Percentiles rank a stretch among this genome's conserved stretches.
Evolutionary conservation across 2,329 filamentous ascomycete genomes (phyloP).

Genomic region (Aspergillus flavus): DNA sequence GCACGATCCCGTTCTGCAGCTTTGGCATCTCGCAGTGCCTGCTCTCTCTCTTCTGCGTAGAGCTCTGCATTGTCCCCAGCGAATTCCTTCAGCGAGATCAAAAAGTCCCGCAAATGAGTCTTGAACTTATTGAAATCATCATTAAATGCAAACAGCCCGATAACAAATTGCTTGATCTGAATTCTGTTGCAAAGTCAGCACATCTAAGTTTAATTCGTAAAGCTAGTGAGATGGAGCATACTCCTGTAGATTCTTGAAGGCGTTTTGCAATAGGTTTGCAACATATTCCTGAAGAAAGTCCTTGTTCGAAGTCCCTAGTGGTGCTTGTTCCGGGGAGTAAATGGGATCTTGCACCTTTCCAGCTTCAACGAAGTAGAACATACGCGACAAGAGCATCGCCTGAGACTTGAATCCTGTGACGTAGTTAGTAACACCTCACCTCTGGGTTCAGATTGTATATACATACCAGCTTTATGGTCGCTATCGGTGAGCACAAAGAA

Average conservation of each 20-base stretch:
- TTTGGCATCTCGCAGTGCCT: constrained; percentile 82
- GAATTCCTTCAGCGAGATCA: constrained; percentile 97
- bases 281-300: constrained; percentile 92
- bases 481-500: constrained; percentile 98
- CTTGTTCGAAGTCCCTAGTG: constrained; percentile 79
- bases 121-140: constrained; percentile 93
- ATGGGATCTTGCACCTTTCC: constrained; percentile 93
- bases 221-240: constrained; percentile 50
- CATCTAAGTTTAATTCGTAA: background rate
- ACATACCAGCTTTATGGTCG: constrained; percentile 85
- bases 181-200: constrained; percentile 57
- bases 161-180: constrained; percentile 88
- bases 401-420: constrained; percentile 85
- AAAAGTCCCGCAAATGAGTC: constrained; percentile 90
- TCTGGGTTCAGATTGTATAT: background rate
- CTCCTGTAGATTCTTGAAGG: constrained; percentile 91
- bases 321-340: constrained; percentile 81
- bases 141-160: constrained; percentile 85
- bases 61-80: constrained; percentile 93
- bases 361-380: constrained; percentile 92
- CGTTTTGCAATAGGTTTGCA: constrained; percentile 78
- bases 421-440: constrained; percentile 3
- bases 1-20: constrained; percentile 87
- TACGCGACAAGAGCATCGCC: constrained; percentile 86
- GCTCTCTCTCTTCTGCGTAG: constrained; percentile 91